Evolutionary conservation across 1,139 yeast species (phyloP).

Genomic region (Entelexis paramagnoliae): DNA sequence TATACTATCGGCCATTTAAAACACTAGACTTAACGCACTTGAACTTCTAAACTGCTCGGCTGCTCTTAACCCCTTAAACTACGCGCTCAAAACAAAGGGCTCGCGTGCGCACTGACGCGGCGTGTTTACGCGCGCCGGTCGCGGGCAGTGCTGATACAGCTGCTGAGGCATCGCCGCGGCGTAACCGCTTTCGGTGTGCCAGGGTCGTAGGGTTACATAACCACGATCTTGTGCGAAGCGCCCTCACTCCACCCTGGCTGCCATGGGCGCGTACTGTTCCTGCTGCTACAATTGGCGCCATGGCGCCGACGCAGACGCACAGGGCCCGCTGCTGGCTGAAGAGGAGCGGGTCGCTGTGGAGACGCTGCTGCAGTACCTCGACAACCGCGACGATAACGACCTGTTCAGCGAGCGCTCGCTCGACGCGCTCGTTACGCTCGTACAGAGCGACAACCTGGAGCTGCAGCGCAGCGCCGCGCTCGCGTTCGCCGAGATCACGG

Average conservation of each 20-base stretch:
- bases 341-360: conserved; percentile 95
- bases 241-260: conserved; percentile 1
- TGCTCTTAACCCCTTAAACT: too few relatives aligned
- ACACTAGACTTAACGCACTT: too few relatives aligned
- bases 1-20: too few relatives aligned
- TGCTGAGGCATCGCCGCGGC: too few relatives aligned
- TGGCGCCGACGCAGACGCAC: conserved; percentile 35
- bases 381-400: conserved; percentile 76
- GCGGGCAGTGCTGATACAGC: too few relatives aligned
- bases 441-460: conserved; percentile 88
- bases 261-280: conserved; percentile 21
- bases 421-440: conserved; percentile 82
- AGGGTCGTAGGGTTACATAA: conserved; percentile 5
- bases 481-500: conserved; percentile 97
- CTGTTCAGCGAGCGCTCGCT: conserved; percentile 68
- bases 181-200: background rate
- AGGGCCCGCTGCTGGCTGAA: conserved; percentile 86
- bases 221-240: conserved; percentile 1
- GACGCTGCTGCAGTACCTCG: conserved; percentile 75
- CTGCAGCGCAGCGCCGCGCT: conserved; percentile 94
- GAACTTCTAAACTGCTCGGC: too few relatives aligned
- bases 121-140: too few relatives aligned
- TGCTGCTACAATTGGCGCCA: conserved; percentile 24
- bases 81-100: too few relatives aligned
- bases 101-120: too few relatives aligned